Evolutionary conservation across 768 basidiomycete species (phyloP), one percentile per base, ranked within the genome.

Genomic region (Saitozyma sp.): DNA sequence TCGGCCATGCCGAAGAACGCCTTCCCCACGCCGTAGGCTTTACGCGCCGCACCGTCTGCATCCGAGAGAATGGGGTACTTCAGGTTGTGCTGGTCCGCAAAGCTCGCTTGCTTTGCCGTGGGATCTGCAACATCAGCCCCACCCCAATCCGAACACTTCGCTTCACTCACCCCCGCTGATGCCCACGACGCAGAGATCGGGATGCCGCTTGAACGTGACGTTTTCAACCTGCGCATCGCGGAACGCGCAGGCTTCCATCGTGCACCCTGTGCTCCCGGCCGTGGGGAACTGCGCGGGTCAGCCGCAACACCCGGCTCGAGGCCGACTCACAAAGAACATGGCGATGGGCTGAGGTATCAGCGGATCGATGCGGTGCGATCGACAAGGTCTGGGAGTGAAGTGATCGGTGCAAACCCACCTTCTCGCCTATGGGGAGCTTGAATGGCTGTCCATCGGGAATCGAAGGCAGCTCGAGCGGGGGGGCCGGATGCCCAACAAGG

Each of bases 241-340:
- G 78, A 93, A 91, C 56, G 86, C 83, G 70, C 90, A 91, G 1
- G 88, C 90, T 77, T 92, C 87, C 70, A 84, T 87, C 16, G 89
- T 93, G 78, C 91, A 92, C 6, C 88, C 90, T 55, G 82, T 87
- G 2, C 89, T 85, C 7, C 87, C 89, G 87, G 76, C 51, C 50
- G 49, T 42, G 19, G 66, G 69, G 59, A 76, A 71, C 71, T 73
- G 49, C 8, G 4, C 11, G 40, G 16, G 20, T 29, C 10, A 10
- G 29, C 1, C 2, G 48, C 17, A 43, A 58, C 86, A 46, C n/a
- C n/a, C n/a, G 88, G 84, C 71, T 84, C 82, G 9, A 89, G 89
- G 69, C n/a, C 6, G 90, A 57, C 68, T 61, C 46, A 70, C 68
- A 80, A 92, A 92, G 82, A 91, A 90, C 43, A 92, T 63, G 9